Base-by-base conservation (phyloP, 306 rosid genomes). In the Lithocarpus polystachyus region DNA sequence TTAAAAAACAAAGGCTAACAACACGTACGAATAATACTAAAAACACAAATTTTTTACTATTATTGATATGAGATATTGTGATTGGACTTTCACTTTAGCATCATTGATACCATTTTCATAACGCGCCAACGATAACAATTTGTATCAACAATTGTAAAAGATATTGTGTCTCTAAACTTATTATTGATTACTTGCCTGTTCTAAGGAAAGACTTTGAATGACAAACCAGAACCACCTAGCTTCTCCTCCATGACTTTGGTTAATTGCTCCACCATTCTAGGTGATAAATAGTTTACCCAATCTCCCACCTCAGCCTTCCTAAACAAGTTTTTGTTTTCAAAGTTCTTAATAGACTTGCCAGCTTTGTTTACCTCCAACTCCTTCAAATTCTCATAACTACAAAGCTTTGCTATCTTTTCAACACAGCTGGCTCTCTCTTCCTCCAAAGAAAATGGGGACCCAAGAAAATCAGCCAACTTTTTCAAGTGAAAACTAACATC, bases 221-320 rank as follows among this genome's bases (percentile, higher is more conserved):
- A 48, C 53, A 48, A 48, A 48, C 53, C n/a, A 18, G 51, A 20
- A 18, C 20, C n/a, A 48, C 53, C 53, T 12, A 48, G 52, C 57
- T 86, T 87, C 2, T 89, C 87, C 26, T 87, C 88, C 0, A 86
- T 3, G 35, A 89, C 29, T 77, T 81, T 82, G 33, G 92, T 81
- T 52, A 89, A 59, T 10, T 78, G 86, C 68, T 89, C 78, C 6
- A 51, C 88, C 93, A 82, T 83, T 4, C 29, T 40, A 20, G 92
- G 88, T n/a, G 87, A 65, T 64, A 91, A 73, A 64, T 91, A 76
- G 43, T 89, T 91, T 1, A 83, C 74, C 90, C 89, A 87, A 40
- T 91, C 92, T 3, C 93, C 93, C 14, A 87, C 75, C 81, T 87
- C 84, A n/a, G 73, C 96, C 57, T 87, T 89, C 35, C 96, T 60